Base-by-base conservation (phyloP, 78 protist species). In the Isochrysis galbana region DNA sequence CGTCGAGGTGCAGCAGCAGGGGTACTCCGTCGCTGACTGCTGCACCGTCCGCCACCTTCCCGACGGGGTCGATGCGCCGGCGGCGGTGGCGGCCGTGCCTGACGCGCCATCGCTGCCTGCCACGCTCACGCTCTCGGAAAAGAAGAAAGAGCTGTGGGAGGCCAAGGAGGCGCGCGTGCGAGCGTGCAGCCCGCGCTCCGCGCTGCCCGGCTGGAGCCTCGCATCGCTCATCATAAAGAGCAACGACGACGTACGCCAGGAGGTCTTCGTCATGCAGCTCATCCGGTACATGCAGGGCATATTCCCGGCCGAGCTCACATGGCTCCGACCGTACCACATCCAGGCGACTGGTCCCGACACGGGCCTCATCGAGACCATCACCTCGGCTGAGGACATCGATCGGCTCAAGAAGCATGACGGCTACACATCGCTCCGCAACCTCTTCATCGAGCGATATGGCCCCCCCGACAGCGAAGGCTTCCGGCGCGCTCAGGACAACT, bases 171-270 rank as follows among this genome's bases (percentile, higher is more conserved):
- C 0, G 72, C 41, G 90, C 39, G 25, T 86, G 14, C 38, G 45
- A 22, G 45, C 21, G 38, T 7, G 17, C 36, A 48, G 74, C 36
- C 29, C 11, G 42, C 72, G 1, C 45, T 39, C 36, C 23, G n/a
- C n/a, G 36, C 0, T 25, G 36, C 48, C 48, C 22, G 21, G 55
- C 0, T 80, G 88, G 88, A 0, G 17, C 42, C 48, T 80, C 44
- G 25, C 5, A 34, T 32, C 55, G 47, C 19, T 80, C 39, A 44
- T 80, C 55, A 38, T 80, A 34, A 80, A 80, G 88, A 25, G 55
- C 23, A 80, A 80, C 54, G 88, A 80, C 41, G 88, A 80, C 48
- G 29, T 80, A 54, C 47, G 88, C 17, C 88, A 80, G 54, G 88
- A 80, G 54, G 47, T 26, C 21, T 80, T 80, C 55, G 26, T 44